Percentiles rank a stretch among this genome's conserved stretches.
These are phyloP conservation scores for Pugionium dolabratum DNA, from an alignment of 345 rosid genomes.

Conservation along the genomic window DNA sequence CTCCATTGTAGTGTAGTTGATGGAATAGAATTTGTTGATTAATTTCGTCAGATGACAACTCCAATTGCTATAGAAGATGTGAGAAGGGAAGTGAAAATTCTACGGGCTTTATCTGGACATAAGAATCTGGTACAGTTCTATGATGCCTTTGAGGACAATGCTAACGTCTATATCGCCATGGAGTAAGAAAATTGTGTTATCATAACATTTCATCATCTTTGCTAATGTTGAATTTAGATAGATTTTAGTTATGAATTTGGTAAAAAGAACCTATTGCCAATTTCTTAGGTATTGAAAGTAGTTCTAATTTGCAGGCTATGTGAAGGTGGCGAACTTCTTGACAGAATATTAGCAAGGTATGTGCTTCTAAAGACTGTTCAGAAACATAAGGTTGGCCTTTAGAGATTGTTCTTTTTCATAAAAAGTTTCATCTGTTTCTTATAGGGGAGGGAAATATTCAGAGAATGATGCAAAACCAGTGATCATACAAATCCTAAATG, in stretches of 20 bases:
- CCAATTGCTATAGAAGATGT: slow-evolving; percentile 96
- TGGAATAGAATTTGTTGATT: slow-evolving; percentile 6
- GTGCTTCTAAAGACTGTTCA: neutral
- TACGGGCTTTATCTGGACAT: slow-evolving; percentile 89
- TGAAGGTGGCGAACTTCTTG: slow-evolving; percentile 96
- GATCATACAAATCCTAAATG: slow-evolving; percentile 74
- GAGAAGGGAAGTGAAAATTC: slow-evolving; percentile 92
- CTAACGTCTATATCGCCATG: slow-evolving; percentile 86
- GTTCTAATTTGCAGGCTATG: slow-evolving; percentile 69
- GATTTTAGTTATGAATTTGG: neutral
- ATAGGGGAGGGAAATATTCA: slow-evolving; percentile 88
- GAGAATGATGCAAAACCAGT: slow-evolving; percentile 89
- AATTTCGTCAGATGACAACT: slow-evolving; percentile 74
- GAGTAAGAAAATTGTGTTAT: slow-evolving; percentile 61
- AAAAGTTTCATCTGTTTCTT: slow-evolving; percentile 10
- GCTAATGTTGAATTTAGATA: neutral
- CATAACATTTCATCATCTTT: too few species aligned
- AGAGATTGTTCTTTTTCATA: neutral
- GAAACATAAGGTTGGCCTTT: neutral
- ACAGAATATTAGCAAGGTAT: slow-evolving; percentile 84
- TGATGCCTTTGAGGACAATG: slow-evolving; percentile 40
- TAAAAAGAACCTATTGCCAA: neutral
- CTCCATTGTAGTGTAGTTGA: slow-evolving; percentile 1
- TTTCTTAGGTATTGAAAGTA: neutral
- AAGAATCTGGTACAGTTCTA: slow-evolving; percentile 75